phyloP scores from a whole-genome alignment of 495 filamentous ascomycete species.

The Daldinia loculata region DNA sequence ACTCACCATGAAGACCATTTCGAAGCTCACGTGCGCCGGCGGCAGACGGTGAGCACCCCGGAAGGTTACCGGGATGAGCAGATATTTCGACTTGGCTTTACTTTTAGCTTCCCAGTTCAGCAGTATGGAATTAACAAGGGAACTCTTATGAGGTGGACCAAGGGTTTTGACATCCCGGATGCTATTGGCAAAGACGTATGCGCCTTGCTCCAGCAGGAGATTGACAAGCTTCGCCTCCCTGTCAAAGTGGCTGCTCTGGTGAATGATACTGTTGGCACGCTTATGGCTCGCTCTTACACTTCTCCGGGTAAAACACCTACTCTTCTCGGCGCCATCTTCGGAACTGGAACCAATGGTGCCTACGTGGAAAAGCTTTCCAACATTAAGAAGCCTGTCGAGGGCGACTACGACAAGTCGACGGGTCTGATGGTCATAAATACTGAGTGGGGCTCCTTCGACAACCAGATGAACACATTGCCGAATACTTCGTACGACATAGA shows the following conservation, averaged over 20 bases:
- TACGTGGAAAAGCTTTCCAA: constrained; percentile 82
- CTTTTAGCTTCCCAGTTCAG: constrained; percentile 96
- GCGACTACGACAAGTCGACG: constrained; percentile 80
- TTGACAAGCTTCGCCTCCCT: constrained; percentile 85
- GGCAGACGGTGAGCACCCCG: constrained; percentile 61
- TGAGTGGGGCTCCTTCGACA: constrained; percentile 99
- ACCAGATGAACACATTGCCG: constrained; percentile 84
- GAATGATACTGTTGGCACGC: constrained; percentile 96
- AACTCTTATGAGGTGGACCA: constrained; percentile 93
- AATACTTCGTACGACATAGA: constrained; percentile 82
- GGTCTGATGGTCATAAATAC: constrained; percentile 98
- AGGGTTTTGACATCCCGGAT: constrained; percentile 95
- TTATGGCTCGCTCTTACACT: constrained; percentile 97
- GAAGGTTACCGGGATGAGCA: constrained; percentile 69
- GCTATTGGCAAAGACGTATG: constrained; percentile 95
- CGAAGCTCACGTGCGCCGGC: constrained; percentile 69
- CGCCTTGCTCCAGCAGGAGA: constrained; percentile 85
- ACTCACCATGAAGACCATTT: constrained; percentile 92
- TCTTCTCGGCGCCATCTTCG: constrained; percentile 90
- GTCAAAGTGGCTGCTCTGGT: constrained; percentile 94
- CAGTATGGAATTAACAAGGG: constrained; percentile 94
- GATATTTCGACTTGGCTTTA: constrained; percentile 92
- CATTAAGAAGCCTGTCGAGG: constrained; percentile 70
- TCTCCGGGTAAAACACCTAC: constrained; percentile 88
- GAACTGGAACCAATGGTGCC: constrained; percentile 93